Evolutionary conservation across 2,329 filamentous ascomycete species (phyloP).

Genomic region (Scedosporium minutisporum): DNA sequence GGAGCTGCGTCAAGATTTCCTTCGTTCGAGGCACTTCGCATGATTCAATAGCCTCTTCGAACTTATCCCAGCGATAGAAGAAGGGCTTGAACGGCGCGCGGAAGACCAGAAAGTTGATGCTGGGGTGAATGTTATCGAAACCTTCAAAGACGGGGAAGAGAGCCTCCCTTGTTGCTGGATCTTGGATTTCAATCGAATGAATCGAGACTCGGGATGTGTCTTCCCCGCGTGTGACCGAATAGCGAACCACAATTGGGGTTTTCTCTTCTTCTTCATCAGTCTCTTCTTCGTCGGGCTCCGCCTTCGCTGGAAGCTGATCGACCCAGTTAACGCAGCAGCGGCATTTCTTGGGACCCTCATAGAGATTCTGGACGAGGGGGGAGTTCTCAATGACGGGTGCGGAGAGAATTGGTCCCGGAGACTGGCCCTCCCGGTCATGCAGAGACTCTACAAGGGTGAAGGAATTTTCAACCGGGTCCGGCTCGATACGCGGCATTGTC

Average conservation of each 20-base stretch:
- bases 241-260: slow-evolving; percentile 13
- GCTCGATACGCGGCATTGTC: too few species aligned
- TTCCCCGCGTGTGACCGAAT: slow-evolving; percentile 10
- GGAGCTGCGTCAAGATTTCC: slow-evolving; percentile 36
- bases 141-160: slow-evolving; percentile 11
- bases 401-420: not conserved
- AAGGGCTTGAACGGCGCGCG: slow-evolving; percentile 53
- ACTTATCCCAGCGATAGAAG: slow-evolving; percentile 52
- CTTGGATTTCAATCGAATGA: slow-evolving; percentile 14
- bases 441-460: not conserved
- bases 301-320: slow-evolving; percentile 13
- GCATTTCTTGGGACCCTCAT: slow-evolving; percentile 18
- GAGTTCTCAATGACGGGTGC: not conserved
- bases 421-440: not conserved
- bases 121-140: slow-evolving; percentile 15
- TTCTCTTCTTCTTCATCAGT: slow-evolving; percentile 8
- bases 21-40: slow-evolving; percentile 20
- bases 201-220: slow-evolving; percentile 10
- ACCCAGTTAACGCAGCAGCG: slow-evolving; percentile 21
- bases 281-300: slow-evolving; percentile 10
- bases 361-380: slow-evolving; percentile 15
- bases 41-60: slow-evolving; percentile 28
- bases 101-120: slow-evolving; percentile 28
- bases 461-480: not conserved
- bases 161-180: slow-evolving; percentile 12